phyloP scores from a whole-genome alignment of 192 early-diverging fungal species.

The Podila verticillata region DNA sequence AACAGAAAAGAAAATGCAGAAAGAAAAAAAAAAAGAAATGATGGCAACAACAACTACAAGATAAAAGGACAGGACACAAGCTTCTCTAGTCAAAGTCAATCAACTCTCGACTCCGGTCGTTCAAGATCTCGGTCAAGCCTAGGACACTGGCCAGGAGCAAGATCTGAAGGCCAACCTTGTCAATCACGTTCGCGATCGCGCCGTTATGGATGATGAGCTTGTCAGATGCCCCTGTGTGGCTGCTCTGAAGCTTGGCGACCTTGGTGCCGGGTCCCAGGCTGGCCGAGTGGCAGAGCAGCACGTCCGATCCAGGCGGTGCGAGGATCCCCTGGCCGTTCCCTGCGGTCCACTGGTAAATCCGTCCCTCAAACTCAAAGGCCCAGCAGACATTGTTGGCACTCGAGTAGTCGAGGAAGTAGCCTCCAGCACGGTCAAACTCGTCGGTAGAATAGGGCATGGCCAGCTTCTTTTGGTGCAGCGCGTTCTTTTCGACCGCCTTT shows the following conservation, averaged over 20 bases:
- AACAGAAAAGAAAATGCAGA: slow-evolving; percentile 1
- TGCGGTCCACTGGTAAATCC: slow-evolving; percentile 47
- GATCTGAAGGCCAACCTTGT: slow-evolving; percentile 49
- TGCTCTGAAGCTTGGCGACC: slow-evolving; percentile 36
- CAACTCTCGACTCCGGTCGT: slow-evolving; percentile 45
- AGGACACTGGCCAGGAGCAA: slow-evolving; percentile 40
- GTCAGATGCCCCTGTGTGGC: slow-evolving; percentile 39
- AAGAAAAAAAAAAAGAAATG: background rate
- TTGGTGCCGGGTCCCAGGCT: slow-evolving; percentile 22
- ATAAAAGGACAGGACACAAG: background rate
- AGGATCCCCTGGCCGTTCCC: slow-evolving; percentile 22
- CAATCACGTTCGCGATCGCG: slow-evolving; percentile 30
- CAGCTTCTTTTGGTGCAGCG: background rate
- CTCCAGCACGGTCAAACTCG: slow-evolving; percentile 30
- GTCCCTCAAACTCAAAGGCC: slow-evolving; percentile 52
- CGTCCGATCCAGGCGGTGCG: slow-evolving; percentile 36
- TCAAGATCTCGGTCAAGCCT: slow-evolving; percentile 46
- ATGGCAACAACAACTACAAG: background rate
- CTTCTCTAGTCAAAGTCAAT: slow-evolving; percentile 37
- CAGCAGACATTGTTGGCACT: slow-evolving; percentile 12
- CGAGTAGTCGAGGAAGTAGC: slow-evolving; percentile 5
- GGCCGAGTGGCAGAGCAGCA: slow-evolving; percentile 38
- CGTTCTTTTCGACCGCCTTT: slow-evolving; percentile 46
- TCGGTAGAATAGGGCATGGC: slow-evolving; percentile 13
- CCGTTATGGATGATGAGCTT: slow-evolving; percentile 30